phyloP scores from a whole-genome alignment of 305 asterid genomes.

The Fraxinus sp. region DNA sequence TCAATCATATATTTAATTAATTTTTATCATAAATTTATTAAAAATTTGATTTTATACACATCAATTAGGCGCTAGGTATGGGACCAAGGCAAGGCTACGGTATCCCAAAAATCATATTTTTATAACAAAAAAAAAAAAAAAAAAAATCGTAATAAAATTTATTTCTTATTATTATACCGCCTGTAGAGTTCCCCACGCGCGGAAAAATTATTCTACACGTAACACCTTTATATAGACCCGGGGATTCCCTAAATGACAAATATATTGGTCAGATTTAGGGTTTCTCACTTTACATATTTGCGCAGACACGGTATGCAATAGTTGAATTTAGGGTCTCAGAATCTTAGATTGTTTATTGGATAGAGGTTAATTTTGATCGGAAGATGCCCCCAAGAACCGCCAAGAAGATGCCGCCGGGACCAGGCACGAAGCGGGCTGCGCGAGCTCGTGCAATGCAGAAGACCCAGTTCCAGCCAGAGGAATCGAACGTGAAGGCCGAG shows the following conservation, averaged over 20 bases:
- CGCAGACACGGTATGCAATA: neutral
- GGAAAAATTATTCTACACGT: neutral
- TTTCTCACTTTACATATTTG: neutral
- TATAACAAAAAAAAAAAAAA: too few relatives aligned
- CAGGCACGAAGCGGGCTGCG: slow-evolving; percentile 40
- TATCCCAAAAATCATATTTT: too few relatives aligned
- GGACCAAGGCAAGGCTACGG: too few relatives aligned
- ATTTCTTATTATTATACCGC: neutral
- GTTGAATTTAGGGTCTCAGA: neutral
- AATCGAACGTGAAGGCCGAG: slow-evolving; percentile 27
- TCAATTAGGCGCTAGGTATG: neutral
- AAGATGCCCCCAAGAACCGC: slow-evolving; percentile 47
- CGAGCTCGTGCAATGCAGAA: slow-evolving; percentile 33
- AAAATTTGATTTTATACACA: too few relatives aligned
- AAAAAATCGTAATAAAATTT: neutral
- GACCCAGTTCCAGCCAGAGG: slow-evolving; percentile 17
- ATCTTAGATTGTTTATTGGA: neutral
- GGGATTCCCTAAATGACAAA: neutral
- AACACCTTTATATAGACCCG: neutral
- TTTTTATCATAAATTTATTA: too few relatives aligned
- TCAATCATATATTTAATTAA: too few relatives aligned
- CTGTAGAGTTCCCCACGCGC: neutral
- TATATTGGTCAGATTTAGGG: neutral
- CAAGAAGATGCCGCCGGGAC: slow-evolving; percentile 42
- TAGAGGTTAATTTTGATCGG: neutral